Conservation (phyloP, 202 grass and related monocot genomes). For the Panicum virgatum region DNA sequence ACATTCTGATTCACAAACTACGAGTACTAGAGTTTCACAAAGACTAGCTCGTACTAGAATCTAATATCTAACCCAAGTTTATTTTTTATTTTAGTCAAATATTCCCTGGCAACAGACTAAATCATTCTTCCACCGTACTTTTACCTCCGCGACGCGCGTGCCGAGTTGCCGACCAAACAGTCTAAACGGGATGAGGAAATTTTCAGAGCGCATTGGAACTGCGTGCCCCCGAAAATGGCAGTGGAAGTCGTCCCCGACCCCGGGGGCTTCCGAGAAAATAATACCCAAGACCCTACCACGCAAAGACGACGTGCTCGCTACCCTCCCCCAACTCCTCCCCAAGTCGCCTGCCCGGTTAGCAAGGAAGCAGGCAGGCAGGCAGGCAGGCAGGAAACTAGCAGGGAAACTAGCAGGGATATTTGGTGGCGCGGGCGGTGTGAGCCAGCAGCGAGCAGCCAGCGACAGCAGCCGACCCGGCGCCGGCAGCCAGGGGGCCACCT, state of each 20-base stretch:
- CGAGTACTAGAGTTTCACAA: neutral
- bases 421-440: constrained; percentile 38
- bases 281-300: neutral
- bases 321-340: neutral
- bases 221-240: neutral
- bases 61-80: neutral
- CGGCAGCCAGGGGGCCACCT: neutral
- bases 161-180: neutral
- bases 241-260: neutral
- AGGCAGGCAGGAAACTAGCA: neutral
- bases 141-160: no score
- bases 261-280: constrained; percentile 5
- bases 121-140: neutral
- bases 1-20: neutral
- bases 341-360: constrained; percentile 7
- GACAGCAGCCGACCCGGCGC: neutral
- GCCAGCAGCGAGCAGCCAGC: constrained; percentile 11
- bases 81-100: neutral
- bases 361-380: neutral
- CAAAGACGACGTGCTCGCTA: constrained; percentile 20
- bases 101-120: no score
- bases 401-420: neutral
- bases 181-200: neutral
- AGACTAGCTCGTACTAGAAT: neutral
- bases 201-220: neutral